Conservation (phyloP, 257 asterid genomes). For the Solanum commersonii region DNA sequence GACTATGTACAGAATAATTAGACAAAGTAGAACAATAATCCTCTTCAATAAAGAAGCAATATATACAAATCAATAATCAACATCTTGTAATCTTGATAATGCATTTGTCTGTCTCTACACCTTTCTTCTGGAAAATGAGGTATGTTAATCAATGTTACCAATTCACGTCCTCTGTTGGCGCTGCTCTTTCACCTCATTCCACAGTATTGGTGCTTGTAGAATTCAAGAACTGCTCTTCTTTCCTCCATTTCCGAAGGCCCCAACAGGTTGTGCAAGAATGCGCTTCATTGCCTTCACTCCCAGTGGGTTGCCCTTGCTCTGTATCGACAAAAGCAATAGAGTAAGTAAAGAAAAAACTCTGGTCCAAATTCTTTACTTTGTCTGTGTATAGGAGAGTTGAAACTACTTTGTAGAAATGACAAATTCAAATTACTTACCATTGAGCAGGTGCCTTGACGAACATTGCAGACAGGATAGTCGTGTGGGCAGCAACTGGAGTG, state of each 20-base stretch:
- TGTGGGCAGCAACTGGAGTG: conserved; percentile 64
- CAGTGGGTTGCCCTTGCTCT: conserved; percentile 58
- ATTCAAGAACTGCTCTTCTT: conserved; percentile 33
- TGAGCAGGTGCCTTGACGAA: conserved; percentile 40
- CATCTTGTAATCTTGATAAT: not conserved
- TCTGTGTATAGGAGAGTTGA: too few species aligned
- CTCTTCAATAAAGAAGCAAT: not conserved
- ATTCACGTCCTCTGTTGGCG: not conserved
- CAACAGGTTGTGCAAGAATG: conserved; percentile 44
- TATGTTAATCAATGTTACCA: not conserved
- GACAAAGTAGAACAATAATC: not conserved
- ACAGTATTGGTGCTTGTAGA: not conserved
- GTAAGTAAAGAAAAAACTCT: not conserved
- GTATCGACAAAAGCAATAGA: not conserved
- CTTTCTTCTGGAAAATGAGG: not conserved
- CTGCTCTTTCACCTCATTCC: not conserved
- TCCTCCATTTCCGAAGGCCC: conserved; percentile 17
- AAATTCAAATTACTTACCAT: conserved; percentile 12
- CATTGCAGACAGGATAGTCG: conserved; percentile 47
- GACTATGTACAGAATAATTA: not conserved
- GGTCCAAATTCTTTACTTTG: too few species aligned
- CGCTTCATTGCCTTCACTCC: conserved; percentile 67
- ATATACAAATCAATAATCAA: not conserved
- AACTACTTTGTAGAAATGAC: too few species aligned
- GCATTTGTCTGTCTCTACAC: not conserved